phyloP scores from a whole-genome alignment of 768 basidiomycete species.

The Suillus alpinus region DNA sequence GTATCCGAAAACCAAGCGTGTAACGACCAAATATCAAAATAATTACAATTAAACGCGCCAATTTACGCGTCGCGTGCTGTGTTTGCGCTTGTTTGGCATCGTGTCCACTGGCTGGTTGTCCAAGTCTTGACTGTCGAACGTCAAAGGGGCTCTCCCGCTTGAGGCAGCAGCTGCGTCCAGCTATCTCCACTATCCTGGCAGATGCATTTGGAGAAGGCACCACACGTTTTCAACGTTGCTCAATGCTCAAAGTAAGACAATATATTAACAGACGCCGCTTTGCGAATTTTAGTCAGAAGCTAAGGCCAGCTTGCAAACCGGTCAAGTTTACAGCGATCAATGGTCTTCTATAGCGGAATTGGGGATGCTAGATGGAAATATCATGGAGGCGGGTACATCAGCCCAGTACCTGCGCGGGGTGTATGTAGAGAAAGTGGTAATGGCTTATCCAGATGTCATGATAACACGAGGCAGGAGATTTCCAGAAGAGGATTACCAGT shows the following conservation, averaged over 20 bases:
- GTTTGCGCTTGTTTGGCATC: slow-evolving; percentile 25
- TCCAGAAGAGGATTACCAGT: background rate
- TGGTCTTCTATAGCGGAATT: background rate
- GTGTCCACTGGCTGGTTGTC: background rate
- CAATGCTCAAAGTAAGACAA: background rate
- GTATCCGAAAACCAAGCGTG: slow-evolving; percentile 11
- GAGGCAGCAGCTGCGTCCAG: background rate
- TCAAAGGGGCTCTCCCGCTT: background rate
- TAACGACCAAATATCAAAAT: slow-evolving; percentile 26
- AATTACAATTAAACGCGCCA: slow-evolving; percentile 35
- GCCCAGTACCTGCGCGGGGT: background rate
- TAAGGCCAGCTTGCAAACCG: background rate
- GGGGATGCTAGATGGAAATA: background rate
- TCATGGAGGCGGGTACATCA: background rate
- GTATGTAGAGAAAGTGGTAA: background rate
- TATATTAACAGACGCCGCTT: slow-evolving; percentile 2
- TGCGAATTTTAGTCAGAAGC: background rate
- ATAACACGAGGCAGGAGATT: background rate
- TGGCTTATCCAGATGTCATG: background rate
- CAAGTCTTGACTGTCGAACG: background rate
- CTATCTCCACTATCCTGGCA: background rate
- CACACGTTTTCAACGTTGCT: background rate
- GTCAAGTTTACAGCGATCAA: background rate
- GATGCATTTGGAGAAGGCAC: background rate
- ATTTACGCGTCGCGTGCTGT: slow-evolving; percentile 41